These are phyloP conservation scores for Macrophomina tecta DNA, from an alignment of 2,329 filamentous ascomycete genomes.

Conservation along the genomic window DNA sequence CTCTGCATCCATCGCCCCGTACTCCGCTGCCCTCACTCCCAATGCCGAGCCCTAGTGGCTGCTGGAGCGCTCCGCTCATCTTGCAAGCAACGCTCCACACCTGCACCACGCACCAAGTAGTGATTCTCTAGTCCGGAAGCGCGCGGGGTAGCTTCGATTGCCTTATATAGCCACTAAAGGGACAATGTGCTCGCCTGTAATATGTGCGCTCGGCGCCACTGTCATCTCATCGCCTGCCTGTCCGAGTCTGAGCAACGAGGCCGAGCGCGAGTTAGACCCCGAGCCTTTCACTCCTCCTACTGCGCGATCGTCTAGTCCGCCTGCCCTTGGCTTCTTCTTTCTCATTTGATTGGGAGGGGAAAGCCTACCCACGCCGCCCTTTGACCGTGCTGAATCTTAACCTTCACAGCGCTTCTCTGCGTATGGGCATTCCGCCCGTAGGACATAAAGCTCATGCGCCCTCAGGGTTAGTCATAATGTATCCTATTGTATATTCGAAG, in stretches of 20 bases:
- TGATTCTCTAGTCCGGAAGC: neutral
- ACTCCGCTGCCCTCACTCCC: no score
- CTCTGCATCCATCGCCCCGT: neutral
- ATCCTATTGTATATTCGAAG: no score
- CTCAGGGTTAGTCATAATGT: no score
- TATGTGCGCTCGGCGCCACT: neutral
- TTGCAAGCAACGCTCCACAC: no score
- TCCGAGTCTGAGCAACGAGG: neutral
- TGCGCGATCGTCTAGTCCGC: neutral
- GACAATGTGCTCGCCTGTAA: neutral
- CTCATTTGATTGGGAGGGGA: no score
- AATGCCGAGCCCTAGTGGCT: conserved; percentile 8
- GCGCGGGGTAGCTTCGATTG: neutral
- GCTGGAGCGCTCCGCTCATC: no score
- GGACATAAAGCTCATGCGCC: no score
- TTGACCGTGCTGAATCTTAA: no score
- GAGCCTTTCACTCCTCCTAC: neutral
- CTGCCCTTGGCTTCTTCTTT: neutral
- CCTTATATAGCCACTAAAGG: neutral
- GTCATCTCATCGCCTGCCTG: neutral
- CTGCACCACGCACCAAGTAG: no score
- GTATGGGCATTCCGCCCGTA: no score
- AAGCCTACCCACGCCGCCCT: no score
- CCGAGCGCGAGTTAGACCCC: neutral
- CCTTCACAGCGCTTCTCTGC: no score